Percentiles rank a stretch among this genome's conserved stretches.
These are phyloP conservation scores for Mortierella sp. DNA, from an alignment of 371 early-diverging fungal species.

Conservation along the genomic window DNA sequence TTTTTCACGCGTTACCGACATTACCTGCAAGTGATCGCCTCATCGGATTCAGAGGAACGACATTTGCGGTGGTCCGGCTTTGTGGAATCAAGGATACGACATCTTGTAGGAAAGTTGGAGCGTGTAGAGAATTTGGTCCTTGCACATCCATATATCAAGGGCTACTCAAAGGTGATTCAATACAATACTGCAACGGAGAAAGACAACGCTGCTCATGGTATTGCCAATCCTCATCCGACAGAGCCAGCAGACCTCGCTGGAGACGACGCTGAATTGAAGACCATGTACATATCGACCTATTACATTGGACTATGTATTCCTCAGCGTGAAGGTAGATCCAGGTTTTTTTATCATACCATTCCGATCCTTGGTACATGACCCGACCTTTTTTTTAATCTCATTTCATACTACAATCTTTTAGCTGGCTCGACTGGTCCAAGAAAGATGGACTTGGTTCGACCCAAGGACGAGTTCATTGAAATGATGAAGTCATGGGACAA, in stretches of 20 bases:
- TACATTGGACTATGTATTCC: constrained; percentile 86
- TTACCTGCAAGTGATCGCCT: constrained; percentile 92
- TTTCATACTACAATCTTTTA: constrained; percentile 8
- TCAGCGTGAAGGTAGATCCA: constrained; percentile 60
- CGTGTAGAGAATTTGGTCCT: constrained; percentile 76
- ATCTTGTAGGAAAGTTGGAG: constrained; percentile 91
- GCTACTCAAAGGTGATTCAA: constrained; percentile 75
- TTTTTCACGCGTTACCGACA: constrained; percentile 93
- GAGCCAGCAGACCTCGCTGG: constrained; percentile 19
- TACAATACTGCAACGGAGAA: constrained; percentile 75
- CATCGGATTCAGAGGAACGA: constrained; percentile 77
- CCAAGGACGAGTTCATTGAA: constrained; percentile 82
- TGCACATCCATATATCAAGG: constrained; percentile 94
- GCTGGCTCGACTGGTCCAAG: constrained; percentile 60
- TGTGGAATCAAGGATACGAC: constrained; percentile 95
- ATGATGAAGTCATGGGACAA: constrained; percentile 85
- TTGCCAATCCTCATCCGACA: constrained; percentile 53
- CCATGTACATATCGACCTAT: constrained; percentile 82
- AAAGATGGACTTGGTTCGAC: constrained; percentile 79
- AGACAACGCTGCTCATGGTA: constrained; percentile 72
- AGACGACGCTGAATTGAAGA: constrained; percentile 50
- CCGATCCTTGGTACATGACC: no score
- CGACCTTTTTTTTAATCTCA: no score
- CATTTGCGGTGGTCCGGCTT: constrained; percentile 90
- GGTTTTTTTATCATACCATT: no score